A percentile compares a stretch with the other conserved stretches of the same genome.
Evolutionary conservation across 371 early-diverging fungal species (phyloP).

Genomic region (Batrachochytrium dendrobatidis): DNA sequence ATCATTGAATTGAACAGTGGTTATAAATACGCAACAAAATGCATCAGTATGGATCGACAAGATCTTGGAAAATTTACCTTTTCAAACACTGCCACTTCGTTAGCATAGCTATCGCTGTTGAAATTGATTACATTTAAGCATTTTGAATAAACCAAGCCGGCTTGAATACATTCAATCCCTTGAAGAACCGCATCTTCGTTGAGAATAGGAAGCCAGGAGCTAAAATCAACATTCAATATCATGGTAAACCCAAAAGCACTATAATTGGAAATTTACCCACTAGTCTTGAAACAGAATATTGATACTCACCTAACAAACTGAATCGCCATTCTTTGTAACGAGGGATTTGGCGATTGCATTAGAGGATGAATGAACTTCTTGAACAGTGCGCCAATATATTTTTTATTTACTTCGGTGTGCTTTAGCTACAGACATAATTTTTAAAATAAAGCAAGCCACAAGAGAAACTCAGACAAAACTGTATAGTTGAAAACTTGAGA

Average conservation of each 20-base stretch:
- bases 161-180: slow-evolving; percentile 30
- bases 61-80: slow-evolving; percentile 17
- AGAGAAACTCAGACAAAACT: not conserved
- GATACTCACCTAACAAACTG: slow-evolving; percentile 34
- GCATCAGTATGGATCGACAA: not conserved
- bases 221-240: slow-evolving; percentile 4
- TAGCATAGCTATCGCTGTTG: slow-evolving; percentile 18
- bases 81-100: slow-evolving; percentile 17
- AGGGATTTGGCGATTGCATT: slow-evolving; percentile 27
- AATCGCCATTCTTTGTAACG: slow-evolving; percentile 37
- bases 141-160: slow-evolving; percentile 29
- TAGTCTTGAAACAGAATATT: not conserved
- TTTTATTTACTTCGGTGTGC: slow-evolving; percentile 33
- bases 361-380: slow-evolving; percentile 36
- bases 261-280: not conserved
- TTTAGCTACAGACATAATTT: slow-evolving; percentile 25
- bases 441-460: not conserved
- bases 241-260: not conserved
- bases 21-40: not conserved
- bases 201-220: slow-evolving; percentile 43
- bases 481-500: slow-evolving; percentile 1
- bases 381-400: slow-evolving; percentile 44
- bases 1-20: not conserved
- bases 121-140: slow-evolving; percentile 24
- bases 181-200: slow-evolving; percentile 35